Evolutionary conservation across 106 monocot genomes (phyloP), one percentile per base, ranked within the genome.

Genomic region (Iris macrosiphon): DNA sequence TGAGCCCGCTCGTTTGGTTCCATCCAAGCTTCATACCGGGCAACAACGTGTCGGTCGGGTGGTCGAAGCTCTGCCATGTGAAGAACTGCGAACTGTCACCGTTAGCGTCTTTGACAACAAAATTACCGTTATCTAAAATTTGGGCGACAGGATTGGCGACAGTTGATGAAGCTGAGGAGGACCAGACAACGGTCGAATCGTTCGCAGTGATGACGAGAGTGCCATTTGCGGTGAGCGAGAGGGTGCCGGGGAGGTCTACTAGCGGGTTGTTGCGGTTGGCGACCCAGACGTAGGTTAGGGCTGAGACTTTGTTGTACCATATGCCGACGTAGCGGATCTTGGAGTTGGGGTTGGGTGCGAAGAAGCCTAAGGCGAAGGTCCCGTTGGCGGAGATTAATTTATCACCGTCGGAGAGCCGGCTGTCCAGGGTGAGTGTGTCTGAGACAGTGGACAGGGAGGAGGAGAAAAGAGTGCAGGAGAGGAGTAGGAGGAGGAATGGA

Each of bases 11-110:
- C 15, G n/a, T 60, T 2, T 67, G 46, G 26, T 77, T 49, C 54
- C 41, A 41, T 0, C 88, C 79, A 0, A 89, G 34, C 37, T 65
- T 84, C 77, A 84, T 84, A 12, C 71, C 72, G 0, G 84, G 71
- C 2, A 84, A 58, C 29, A 80, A 8, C 7, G 80, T 81, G 55
- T 84, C 75, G 0, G 89, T 73, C 7, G 84, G 88, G 59, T 72
- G 44, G 30, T 88, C 76, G 37, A 87, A 87, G 64, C 81, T 75
- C 42, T 87, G 82, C 88, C 88, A 88, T 35, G 47, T 3, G 3
- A 52, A 7, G 21, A 18, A 30, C 3, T 46, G 22, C 6, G 19
- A 10, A 38, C 23, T 44, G 11, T 6, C 21, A 1, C 2, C 3
- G 3, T 13, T 6, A 14, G 12, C 19, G 4, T 57, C 72, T 15